Base-by-base conservation (phyloP, 257 asterid genomes). In the Nyctanthes arbortristis region DNA sequence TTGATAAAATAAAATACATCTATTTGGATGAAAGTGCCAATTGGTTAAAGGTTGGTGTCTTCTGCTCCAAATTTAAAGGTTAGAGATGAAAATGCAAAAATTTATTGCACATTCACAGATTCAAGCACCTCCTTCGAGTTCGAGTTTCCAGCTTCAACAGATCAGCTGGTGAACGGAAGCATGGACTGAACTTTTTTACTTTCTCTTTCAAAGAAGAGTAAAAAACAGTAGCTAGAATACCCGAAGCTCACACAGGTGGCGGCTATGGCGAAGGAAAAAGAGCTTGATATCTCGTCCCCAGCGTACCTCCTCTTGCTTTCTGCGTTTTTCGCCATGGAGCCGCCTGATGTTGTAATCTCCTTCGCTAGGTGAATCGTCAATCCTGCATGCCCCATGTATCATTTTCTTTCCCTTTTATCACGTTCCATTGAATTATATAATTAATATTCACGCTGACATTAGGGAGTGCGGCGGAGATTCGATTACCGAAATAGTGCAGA, bases 391-490 rank as follows among this genome's bases (percentile, higher is more conserved):
- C 43, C 65, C 66, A 3, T 14, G 7, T 22, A 30, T 31, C 63
- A 6, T 64, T 11, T 18, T 7, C 14, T 12, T 40, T 39, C 24
- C 9, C n/a, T 65, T 25, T 2, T 33, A 16, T 20, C 14, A 5
- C 13, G 1, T 9, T 20, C 54, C 31, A 10, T 55, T 43, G 52
- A 37, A 18, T 74, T 31, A 61, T 43, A 49, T 47, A 9, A 66
- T 4, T 40, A 31, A n/a, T 20, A 31, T 10, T 59, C 52, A 43
- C 16, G 36, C 35, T 36, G 67, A 36, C 33, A 18, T 30, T 43
- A 89, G 98, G 79, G 91, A 88, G 16, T 75, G 78, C 37, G 96
- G 96, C n/a, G 88, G 91, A 43, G 96, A 96, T 68, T 81, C 84
- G 43, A 68, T 93, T 69, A 80, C 84, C 0, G 85, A 88, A 79